Conservation (phyloP, 140 eudicot genomes). For the Flaveria floridana region DNA sequence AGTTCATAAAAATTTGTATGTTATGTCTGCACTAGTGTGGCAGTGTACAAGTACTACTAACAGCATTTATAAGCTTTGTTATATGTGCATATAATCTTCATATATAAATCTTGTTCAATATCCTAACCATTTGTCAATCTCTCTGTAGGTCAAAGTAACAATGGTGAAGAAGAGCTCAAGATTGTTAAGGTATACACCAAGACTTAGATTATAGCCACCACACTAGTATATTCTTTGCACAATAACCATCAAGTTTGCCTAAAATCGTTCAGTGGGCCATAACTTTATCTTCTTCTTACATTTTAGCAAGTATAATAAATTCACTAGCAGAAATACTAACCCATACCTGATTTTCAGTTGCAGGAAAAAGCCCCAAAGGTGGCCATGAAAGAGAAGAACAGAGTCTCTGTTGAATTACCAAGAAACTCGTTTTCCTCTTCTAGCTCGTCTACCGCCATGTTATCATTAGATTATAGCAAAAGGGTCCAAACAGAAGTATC, state of each 20-base stretch:
- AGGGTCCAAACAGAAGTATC: conserved; percentile 46
- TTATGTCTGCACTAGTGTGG: background rate
- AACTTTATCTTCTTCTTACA: conserved; percentile 1
- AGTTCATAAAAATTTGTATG: background rate
- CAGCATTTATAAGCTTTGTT: background rate
- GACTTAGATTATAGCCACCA: background rate
- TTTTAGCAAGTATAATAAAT: conserved; percentile 13
- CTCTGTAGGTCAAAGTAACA: conserved; percentile 41
- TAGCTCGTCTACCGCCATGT: conserved; percentile 53
- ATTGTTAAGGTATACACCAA: conserved; percentile 41
- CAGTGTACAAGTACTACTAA: conserved; percentile 1
- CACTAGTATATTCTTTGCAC: background rate
- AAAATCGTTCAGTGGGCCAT: background rate
- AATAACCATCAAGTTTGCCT: background rate
- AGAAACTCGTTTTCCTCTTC: conserved; percentile 63
- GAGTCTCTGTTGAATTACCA: conserved; percentile 55
- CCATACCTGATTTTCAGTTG: conserved; percentile 31
- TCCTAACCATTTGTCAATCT: conserved; percentile 18
- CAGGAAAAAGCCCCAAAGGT: conserved; percentile 44
- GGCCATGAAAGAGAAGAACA: conserved; percentile 43
- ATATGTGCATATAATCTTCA: conserved; percentile 9
- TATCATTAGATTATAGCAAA: conserved; percentile 49
- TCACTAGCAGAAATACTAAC: conserved; percentile 4
- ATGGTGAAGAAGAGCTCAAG: conserved; percentile 33
- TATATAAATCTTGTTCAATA: conserved; percentile 11